A percentile compares a stretch with the other conserved stretches of the same genome.
Evolutionary conservation across 2,329 filamentous ascomycete species (phyloP).

Genomic region (Dactylellina leptospora): DNA sequence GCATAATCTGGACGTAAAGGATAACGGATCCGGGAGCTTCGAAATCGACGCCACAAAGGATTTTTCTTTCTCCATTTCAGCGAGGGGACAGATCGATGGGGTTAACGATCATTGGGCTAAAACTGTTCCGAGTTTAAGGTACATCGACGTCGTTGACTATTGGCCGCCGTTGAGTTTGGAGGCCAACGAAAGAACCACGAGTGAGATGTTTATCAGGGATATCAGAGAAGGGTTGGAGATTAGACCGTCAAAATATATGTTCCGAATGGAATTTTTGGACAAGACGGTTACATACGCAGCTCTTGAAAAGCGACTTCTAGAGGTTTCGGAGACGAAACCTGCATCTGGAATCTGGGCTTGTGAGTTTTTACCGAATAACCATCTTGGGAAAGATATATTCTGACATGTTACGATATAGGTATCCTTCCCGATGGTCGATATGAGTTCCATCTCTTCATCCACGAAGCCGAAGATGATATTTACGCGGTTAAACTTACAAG

Average conservation of each 20-base stretch:
- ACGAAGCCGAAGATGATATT: slow-evolving; percentile 4
- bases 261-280: slow-evolving; percentile 16
- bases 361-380: slow-evolving; percentile 1
- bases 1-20: slow-evolving; percentile 15
- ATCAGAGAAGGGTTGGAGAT: neutral
- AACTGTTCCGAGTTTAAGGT: slow-evolving; percentile 3
- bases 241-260: neutral
- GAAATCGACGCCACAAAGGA: slow-evolving; percentile 3
- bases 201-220: neutral
- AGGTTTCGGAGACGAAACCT: neutral
- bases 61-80: slow-evolving; percentile 6
- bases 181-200: slow-evolving; percentile 14
- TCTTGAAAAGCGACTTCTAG: slow-evolving; percentile 1
- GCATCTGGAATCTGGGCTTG: slow-evolving; percentile 32
- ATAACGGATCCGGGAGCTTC: neutral
- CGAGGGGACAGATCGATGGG: neutral
- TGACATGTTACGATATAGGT: slow-evolving; percentile 2
- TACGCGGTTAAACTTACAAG: slow-evolving; percentile 18
- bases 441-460: slow-evolving; percentile 29
- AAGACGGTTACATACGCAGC: slow-evolving; percentile 15
- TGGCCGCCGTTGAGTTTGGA: slow-evolving; percentile 14
- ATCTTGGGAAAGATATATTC: neutral
- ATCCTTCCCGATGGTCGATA: slow-evolving; percentile 14
- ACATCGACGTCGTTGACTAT: slow-evolving; percentile 7
- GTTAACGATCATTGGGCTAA: slow-evolving; percentile 9